Base-by-base conservation (phyloP, 2,329 filamentous ascomycete species). In the Aspergillus sp. region DNA sequence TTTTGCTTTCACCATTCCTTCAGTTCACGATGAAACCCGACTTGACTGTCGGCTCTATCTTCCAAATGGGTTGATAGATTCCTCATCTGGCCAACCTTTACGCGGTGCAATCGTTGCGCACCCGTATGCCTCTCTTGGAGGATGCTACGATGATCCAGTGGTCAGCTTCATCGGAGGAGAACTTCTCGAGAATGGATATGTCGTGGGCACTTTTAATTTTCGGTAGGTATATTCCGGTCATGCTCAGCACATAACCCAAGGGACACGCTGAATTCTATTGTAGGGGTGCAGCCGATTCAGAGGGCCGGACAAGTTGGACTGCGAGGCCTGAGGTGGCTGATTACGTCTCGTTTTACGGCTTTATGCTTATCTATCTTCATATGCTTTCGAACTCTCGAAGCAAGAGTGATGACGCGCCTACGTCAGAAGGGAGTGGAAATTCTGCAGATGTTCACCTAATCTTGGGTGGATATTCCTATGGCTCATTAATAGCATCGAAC, bases 151-250 rank as follows among this genome's bases (percentile, higher is more conserved):
- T 67, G 92, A 97, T 67, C 81, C 83, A 0, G 80, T 96, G 0
- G 87, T 97, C 1, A 78, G 83, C n/a, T 76, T 84, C 7, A 73
- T 88, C 2, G 84, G 82, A 0, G 75, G 77, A 2, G 81, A 87
- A 53, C 76, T 96, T 43, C 70, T 96, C n/a, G 76, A 80, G 4
- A 74, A 79, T 48, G 89, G 89, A 1, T 95, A 84, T 64, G 69
- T 96, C 1, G 88, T 97, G 2, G 87, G 82, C 6, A 96, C 91
- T 0, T 97, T 97, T 72, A 97, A 97, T 66, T 97, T 97, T 69
- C 83, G 92, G 88, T 92, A 76, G 20, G 34, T 45, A 38, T 31
- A 7, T 16, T 29, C 25, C 38, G 45, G 4, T 7, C 34, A 21
- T 45, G 29, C 13, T 47, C 10, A 11, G 40, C 1, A 5, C 13